Evolutionary conservation across 1,284 basidiomycete genomes (phyloP), one percentile per base, ranked within the genome.

Genomic region (Fomitopsis betulina): DNA sequence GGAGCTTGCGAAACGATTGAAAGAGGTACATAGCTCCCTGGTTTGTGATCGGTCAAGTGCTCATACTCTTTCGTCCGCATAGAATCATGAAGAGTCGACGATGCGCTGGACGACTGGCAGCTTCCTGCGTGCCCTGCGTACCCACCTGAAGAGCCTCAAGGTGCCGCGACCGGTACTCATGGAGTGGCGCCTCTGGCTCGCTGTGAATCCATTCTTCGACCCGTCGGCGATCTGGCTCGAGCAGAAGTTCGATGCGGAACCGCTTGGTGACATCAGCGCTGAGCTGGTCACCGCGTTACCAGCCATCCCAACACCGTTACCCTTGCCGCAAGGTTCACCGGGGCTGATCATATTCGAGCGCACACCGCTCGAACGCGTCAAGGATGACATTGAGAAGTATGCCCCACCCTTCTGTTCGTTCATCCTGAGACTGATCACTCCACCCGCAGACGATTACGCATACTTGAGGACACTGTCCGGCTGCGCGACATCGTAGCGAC

Each of bases 211-310:
- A 3, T 84, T 83, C 55, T 83, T 77, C 62, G 89, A 91, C 64
- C 81, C 79, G 13, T 90, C 88, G 6, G 88, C 88, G 2, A 88
- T 89, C 43, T 91, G 88, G 89, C 63, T 90, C 49, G 84, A 89
- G 65, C 78, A 77, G 62, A 91, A 91, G 70, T 89, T 90, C 61
- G 76, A 84, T 60, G 77, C 89, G 17, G 85, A 86, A 0, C 68
- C 73, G 2, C 85, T 85, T 1, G 87, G 87, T 3, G 61, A 70
- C 40, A 89, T 86, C 12, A 47, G 45, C 25, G 15, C 23, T 86
- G 72, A 73, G 10, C 76, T 78, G 13, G 85, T 85, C 61, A 71
- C 67, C 7, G 73, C 85, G 2, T 89, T 87, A 67, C 78, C 82
- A 19, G 84, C 89, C 49, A 82, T 65, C 1, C 60, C 63, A 17